Evolutionary conservation across 495 filamentous ascomycete species (phyloP), one percentile per base, ranked within the genome.

Genomic region (Recurvomyces mirabilis): DNA sequence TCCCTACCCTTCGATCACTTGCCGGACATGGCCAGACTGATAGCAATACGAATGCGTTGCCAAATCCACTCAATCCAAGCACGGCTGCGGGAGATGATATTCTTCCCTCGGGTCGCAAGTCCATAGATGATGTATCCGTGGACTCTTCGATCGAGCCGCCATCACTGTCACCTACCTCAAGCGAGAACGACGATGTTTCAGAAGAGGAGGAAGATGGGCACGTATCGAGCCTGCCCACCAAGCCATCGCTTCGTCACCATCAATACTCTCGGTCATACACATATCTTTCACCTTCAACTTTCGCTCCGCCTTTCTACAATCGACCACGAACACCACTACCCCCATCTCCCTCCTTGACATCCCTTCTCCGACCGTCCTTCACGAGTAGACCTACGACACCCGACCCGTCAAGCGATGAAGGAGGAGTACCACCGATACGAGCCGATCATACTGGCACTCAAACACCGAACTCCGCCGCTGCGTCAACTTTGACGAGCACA

Each of bases 341-440:
- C 0, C 91, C 91, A 0, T 95, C 89, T 2, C 91, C 91, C 1
- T 94, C 86, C 1, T 61, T 98, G 40, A 96, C 91, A n/a, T 93
- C 86, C 0, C 75, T 98, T n/a, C 76, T 96, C 4, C 79, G 89
- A 14, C 81, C 81, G 0, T 68, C 75, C 0, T 82, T 82, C 41
- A 76, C 69, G 7, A 89, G 84, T 14, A 73, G 91, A 17, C 89
- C 88, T 0, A 91, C 83, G 0, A 96, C 91, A 0, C 89, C 91
- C 5, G 87, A 94, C 59, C 81, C 75, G 44, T 93, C 86, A 0
- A 87, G 93, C 67, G 81, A 84, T 39, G 88, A 91, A 50, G 73
- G 71, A 0, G 65, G 84, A 2, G 87, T 83, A 1, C 86, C 77
- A 35, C 70, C 68, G 53, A 46, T 45, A 14, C 34, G 20, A 18